Evolutionary conservation across 2,329 filamentous ascomycete species (phyloP).

Genomic region (Aspergillus bombycis): DNA sequence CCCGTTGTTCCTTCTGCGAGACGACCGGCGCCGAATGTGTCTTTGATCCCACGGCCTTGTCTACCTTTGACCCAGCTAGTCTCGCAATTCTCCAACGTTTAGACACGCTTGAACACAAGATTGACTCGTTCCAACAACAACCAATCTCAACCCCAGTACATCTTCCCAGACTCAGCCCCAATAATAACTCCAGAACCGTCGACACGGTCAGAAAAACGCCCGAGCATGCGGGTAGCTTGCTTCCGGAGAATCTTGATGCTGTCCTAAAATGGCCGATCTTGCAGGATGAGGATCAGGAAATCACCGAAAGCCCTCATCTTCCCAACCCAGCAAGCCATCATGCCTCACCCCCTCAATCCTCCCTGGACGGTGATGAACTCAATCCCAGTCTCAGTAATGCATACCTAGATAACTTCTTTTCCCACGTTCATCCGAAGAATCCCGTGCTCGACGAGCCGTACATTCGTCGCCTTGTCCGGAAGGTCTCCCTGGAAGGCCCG

Average conservation of each 20-base stretch:
- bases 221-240: neutral
- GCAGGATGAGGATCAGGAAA: neutral
- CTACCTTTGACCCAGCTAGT: conserved; percentile 4
- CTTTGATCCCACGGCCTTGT: neutral
- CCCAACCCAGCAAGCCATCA: neutral
- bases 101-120: neutral
- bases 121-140: neutral
- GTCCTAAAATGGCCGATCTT: neutral
- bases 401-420: neutral
- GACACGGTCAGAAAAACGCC: too few relatives aligned
- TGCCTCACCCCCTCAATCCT: neutral
- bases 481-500: neutral
- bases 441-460: neutral
- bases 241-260: neutral
- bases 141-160: neutral
- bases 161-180: neutral
- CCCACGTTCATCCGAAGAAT: neutral
- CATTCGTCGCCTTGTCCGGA: neutral
- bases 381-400: too few relatives aligned
- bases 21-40: conserved; percentile 30
- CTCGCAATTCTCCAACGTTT: neutral
- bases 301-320: neutral
- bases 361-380: neutral
- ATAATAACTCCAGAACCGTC: neutral
- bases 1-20: conserved; percentile 30